Base-by-base conservation (phyloP, 129 eudicot species). In the Dittrichia graveolens region DNA sequence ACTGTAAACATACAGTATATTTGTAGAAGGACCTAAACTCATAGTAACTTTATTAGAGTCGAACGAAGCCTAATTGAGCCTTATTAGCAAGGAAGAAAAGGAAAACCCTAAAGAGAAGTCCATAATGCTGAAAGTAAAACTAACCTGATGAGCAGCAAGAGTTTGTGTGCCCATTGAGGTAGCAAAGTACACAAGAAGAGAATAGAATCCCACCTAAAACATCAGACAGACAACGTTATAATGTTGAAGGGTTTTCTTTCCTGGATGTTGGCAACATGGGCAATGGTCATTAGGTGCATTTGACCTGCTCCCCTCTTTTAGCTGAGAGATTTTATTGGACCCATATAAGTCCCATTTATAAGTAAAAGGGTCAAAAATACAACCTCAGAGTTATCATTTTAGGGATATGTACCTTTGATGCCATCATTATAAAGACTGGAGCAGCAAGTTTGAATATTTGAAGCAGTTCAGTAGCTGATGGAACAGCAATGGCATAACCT, bases 81-180 rank as follows among this genome's bases (percentile, higher is more conserved):
- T 67, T 64, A 37, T 41, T 13, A 75, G 38, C 55, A 41, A 49
- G 48, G 19, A 15, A 71, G 6, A 52, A n/a, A 24, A 24, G 31
- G 2, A 24, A 24, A 24, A 24, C 31, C 31, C 11, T 5, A 18
- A 39, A 66, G 64, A 54, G 52, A 38, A 7, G 54, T 13, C 31
- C 64, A 35, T 35, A 35, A 37, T 44, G 62, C 15, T 48, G 41
- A 38, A 65, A 50, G 65, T 59, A 67, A 37, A 57, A 58, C 79
- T 12, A 60, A 94, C 99, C 96, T 95, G 99, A 83, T 95, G 99
- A 41, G 99, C 96, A 66, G 99, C 99, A 67, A 81, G 84, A 13
- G 81, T 86, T 41, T 83, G 90, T 70, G 91, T 90, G 49, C 99
- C 97, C 83, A 84, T 85, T 57, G 97, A 90, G 34, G 99, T 88